Conservation (phyloP, 2,329 filamentous ascomycete genomes). For the Alternaria arborescens region DNA sequence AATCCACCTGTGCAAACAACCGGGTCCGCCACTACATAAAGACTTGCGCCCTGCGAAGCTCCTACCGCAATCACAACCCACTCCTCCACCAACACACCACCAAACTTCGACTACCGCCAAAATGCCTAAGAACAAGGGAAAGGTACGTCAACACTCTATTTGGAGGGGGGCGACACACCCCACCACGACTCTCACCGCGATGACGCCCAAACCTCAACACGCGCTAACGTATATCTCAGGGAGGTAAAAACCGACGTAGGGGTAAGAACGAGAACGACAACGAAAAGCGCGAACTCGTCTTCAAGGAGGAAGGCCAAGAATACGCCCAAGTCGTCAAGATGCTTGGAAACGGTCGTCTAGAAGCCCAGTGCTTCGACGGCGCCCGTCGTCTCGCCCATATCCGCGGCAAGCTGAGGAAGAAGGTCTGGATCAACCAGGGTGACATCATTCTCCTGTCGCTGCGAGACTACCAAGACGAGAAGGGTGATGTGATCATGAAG, state of each 20-base stretch:
- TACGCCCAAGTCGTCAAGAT: conserved; percentile 93
- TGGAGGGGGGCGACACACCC: conserved; percentile 28
- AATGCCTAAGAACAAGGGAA: conserved; percentile 99
- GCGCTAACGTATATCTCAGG: conserved; percentile 60
- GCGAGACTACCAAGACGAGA: conserved; percentile 92
- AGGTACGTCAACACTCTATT: conserved; percentile 65
- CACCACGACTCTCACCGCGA: conserved; percentile 23
- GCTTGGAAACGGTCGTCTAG: conserved; percentile 92
- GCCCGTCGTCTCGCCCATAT: conserved; percentile 84
- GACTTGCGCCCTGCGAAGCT: conserved; percentile 15
- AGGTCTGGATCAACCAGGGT: conserved; percentile 95
- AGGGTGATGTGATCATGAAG: conserved; percentile 93
- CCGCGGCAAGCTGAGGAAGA: conserved; percentile 97
- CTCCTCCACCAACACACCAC: conserved; percentile 12
- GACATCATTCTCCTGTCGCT: conserved; percentile 77
- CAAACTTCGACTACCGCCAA: conserved; percentile 49
- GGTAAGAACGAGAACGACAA: conserved; percentile 98
- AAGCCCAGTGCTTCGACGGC: conserved; percentile 95
- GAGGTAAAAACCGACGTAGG: conserved; percentile 97
- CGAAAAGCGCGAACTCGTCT: conserved; percentile 97
- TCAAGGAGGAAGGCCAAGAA: conserved; percentile 98
- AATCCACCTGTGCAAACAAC: conserved; percentile 24
- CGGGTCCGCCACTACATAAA: conserved; percentile 23
- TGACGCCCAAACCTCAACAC: conserved; percentile 27
- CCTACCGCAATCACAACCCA: conserved; percentile 6